Base-by-base conservation (phyloP, 257 asterid genomes). In the Penstemon newberryi region DNA sequence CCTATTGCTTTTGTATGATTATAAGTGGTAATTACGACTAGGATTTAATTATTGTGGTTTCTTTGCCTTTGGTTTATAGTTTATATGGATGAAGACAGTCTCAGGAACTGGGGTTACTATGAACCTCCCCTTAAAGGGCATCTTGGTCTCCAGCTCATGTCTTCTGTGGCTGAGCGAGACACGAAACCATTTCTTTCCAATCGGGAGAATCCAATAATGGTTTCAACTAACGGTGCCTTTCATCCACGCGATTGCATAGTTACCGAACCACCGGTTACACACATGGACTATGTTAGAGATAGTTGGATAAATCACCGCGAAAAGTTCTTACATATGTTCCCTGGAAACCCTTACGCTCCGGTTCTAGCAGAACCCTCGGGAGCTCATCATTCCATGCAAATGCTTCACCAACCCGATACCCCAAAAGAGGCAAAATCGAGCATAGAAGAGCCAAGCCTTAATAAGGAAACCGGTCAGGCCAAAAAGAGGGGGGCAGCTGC, bases 21-120 rank as follows among this genome's bases (percentile, higher is more conserved):
- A 1, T 25, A 2, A 25, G 2, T 25, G 33, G 33, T 25, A 25
- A 63, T 18, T 56, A 4, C 45, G 47, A 15, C 7, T 37, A 41
- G 51, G 68, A 69, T 25, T 71, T 80, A 82, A 76, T 66, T 60
- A 25, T 43, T 63, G 45, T 12, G 18, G 58, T 67, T n/a, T 67
- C 70, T n/a, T 56, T 74, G 83, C 74, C 11, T 11, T 72, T 78
- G 70, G 72, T 72, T 56, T 79, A 73, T 82, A 87, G 97, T 71
- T 77, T 56, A 61, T 8, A 90, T 90, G 97, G 98, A 88, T 54
- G 96, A 93, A 6, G 95, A 90, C 56, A 90, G 93, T 85, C 71
- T 93, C 81, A 80, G 87, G 78, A 93, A 93, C 75, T 93, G 99
- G 99, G 96, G 95, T 73, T 93, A 85, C 46, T 93, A 93, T 61